Percentiles rank a stretch among this genome's conserved stretches.
phyloP scores from a whole-genome alignment of 2,329 filamentous ascomycete species.

The Monilinia fructicola region DNA sequence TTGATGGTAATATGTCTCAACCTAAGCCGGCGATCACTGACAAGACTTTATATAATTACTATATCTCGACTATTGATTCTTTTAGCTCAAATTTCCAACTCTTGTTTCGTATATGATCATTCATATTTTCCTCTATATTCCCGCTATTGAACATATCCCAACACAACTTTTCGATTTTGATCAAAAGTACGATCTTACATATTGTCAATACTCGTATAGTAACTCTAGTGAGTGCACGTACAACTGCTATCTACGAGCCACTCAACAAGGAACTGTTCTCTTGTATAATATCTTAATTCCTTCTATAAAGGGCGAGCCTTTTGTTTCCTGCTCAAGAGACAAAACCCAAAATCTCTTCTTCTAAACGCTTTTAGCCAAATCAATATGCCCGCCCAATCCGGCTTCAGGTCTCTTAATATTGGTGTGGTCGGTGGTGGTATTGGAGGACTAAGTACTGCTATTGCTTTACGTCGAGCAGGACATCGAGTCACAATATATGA shows the following conservation, averaged over 20 bases:
- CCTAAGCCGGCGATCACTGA: not conserved
- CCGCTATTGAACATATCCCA: not conserved
- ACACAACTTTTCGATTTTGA: not conserved
- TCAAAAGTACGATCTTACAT: not conserved
- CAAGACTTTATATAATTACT: not conserved
- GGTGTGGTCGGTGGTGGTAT: constrained; percentile 27
- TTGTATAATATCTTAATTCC: not conserved
- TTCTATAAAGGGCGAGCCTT: no score
- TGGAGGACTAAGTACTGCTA: constrained; percentile 51
- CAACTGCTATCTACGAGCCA: not conserved
- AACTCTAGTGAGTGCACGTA: not conserved
- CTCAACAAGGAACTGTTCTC: not conserved
- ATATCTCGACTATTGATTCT: not conserved
- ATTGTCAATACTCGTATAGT: not conserved
- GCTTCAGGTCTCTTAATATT: constrained; percentile 22
- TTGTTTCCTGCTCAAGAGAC: not conserved
- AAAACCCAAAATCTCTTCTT: no score
- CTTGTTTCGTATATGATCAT: not conserved
- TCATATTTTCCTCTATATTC: not conserved
- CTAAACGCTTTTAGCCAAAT: not conserved
- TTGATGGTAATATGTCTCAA: not conserved
- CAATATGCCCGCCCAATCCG: constrained; percentile 13
- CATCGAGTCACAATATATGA: constrained; percentile 63
- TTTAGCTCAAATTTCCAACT: not conserved
- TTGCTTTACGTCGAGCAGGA: constrained; percentile 52